phyloP scores from a whole-genome alignment of 169 alveolate species.

The Babesia ovis region DNA sequence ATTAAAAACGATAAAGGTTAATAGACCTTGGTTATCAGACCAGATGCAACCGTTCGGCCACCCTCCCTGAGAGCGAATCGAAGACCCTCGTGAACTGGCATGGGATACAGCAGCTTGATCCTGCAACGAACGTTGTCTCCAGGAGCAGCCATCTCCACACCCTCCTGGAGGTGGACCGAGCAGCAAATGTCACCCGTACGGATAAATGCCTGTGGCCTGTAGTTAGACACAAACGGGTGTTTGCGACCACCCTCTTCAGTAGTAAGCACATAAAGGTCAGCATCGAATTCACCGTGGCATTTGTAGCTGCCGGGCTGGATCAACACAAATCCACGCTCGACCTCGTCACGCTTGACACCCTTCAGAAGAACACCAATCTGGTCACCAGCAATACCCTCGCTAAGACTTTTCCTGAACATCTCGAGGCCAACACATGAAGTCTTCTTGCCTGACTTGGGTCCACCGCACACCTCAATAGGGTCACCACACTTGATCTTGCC shows the following conservation, averaged over 20 bases:
- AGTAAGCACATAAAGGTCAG: slow-evolving; percentile 88
- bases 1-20: not conserved
- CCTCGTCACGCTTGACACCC: slow-evolving; percentile 87
- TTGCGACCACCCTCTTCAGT: slow-evolving; percentile 95
- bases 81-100: slow-evolving; percentile 81
- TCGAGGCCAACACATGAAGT: slow-evolving; percentile 87
- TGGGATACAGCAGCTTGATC: slow-evolving; percentile 80
- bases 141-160: slow-evolving; percentile 79
- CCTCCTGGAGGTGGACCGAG: slow-evolving; percentile 85
- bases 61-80: slow-evolving; percentile 95
- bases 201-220: slow-evolving; percentile 93
- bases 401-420: slow-evolving; percentile 90
- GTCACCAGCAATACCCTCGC: slow-evolving; percentile 94
- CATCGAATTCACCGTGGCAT: slow-evolving; percentile 85
- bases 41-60: slow-evolving; percentile 93
- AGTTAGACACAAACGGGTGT: slow-evolving; percentile 92
- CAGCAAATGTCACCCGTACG: slow-evolving; percentile 94
- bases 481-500: slow-evolving; percentile 89
- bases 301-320: slow-evolving; percentile 84
- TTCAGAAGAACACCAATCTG: slow-evolving; percentile 92
- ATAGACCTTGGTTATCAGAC: slow-evolving; percentile 81
- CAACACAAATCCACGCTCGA: slow-evolving; percentile 87
- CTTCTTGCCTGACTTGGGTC: slow-evolving; percentile 74
- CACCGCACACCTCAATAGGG: slow-evolving; percentile 89
- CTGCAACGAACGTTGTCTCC: slow-evolving; percentile 79